Evolutionary conservation across 306 rosid species (phyloP).

Genomic region (Fragaria ananassa): DNA sequence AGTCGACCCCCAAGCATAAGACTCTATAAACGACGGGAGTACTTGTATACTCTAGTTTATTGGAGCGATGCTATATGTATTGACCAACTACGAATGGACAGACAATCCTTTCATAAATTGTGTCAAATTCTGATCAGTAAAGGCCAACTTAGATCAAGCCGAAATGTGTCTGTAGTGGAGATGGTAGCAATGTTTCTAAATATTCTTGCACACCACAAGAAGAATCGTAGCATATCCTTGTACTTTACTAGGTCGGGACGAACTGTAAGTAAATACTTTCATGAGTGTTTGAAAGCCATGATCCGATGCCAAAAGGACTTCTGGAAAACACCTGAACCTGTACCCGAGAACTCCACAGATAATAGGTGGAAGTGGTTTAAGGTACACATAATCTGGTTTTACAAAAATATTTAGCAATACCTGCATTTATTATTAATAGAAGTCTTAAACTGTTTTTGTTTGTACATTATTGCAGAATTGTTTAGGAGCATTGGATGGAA

Average conservation of each 20-base stretch:
- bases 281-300: not conserved
- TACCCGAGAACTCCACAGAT: not conserved
- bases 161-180: not conserved
- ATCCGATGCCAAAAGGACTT: not conserved
- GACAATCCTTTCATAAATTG: not conserved
- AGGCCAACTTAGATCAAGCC: not conserved
- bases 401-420: not conserved
- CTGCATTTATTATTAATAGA: no score
- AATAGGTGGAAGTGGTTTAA: constrained; percentile 4
- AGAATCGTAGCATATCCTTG: not conserved
- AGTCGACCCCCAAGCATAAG: not conserved
- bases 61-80: not conserved
- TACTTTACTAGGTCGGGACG: not conserved
- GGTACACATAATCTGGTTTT: not conserved
- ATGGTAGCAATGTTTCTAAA: not conserved
- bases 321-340: not conserved
- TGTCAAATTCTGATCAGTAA: not conserved
- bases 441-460: no score
- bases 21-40: no score
- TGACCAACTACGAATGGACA: not conserved
- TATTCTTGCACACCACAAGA: not conserved
- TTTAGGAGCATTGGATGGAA: no score
- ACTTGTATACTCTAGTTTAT: not conserved
- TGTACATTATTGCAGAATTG: no score
- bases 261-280: constrained; percentile 12